Percentiles rank a stretch among this genome's conserved stretches.
phyloP scores from a whole-genome alignment of 1,139 yeast species.

The Yamadazyma songkhlaensis region DNA sequence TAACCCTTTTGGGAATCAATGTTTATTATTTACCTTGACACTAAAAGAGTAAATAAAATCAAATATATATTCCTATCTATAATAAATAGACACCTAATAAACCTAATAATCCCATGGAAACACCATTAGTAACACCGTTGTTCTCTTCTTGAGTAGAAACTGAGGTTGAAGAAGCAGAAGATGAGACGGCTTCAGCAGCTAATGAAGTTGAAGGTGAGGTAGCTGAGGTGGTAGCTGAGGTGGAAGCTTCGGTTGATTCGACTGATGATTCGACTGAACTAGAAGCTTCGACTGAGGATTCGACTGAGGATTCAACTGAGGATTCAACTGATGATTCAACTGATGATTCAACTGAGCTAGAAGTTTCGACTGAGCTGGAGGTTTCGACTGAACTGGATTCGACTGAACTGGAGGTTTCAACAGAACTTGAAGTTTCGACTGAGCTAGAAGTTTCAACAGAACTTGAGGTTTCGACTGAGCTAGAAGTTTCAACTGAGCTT shows the following conservation, averaged over 20 bases:
- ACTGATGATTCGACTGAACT: slow-evolving; percentile 10
- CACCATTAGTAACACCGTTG: slow-evolving; percentile 31
- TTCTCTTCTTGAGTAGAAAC: slow-evolving; percentile 13
- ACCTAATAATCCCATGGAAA: slow-evolving; percentile 49
- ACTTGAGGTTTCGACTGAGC: slow-evolving; percentile 17
- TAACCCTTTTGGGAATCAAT: no score
- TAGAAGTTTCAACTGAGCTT: slow-evolving; percentile 14
- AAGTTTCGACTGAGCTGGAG: slow-evolving; percentile 17
- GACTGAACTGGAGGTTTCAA: slow-evolving; percentile 21
- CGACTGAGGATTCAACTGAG: slow-evolving; percentile 5
- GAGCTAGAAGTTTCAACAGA: slow-evolving; percentile 15
- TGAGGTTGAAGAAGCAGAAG: slow-evolving; percentile 9
- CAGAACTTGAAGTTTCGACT: slow-evolving; percentile 20
- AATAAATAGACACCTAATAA: slow-evolving; percentile 49
- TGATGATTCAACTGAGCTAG: slow-evolving; percentile 5
- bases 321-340: no score
- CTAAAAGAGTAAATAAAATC: not conserved
- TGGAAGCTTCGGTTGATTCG: slow-evolving; percentile 6
- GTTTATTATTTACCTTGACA: no score
- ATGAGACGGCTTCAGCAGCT: slow-evolving; percentile 10
- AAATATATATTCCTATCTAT: slow-evolving; percentile 16
- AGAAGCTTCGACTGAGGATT: slow-evolving; percentile 6
- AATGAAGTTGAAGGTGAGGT: slow-evolving; percentile 12
- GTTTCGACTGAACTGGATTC: slow-evolving; percentile 15
- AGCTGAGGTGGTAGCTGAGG: slow-evolving; percentile 14